A percentile compares a stretch with the other conserved stretches of the same genome.
These are phyloP conservation scores for Hymenoscyphus fructigenus DNA, from an alignment of 2,329 filamentous ascomycete species.

Conservation along the genomic window DNA sequence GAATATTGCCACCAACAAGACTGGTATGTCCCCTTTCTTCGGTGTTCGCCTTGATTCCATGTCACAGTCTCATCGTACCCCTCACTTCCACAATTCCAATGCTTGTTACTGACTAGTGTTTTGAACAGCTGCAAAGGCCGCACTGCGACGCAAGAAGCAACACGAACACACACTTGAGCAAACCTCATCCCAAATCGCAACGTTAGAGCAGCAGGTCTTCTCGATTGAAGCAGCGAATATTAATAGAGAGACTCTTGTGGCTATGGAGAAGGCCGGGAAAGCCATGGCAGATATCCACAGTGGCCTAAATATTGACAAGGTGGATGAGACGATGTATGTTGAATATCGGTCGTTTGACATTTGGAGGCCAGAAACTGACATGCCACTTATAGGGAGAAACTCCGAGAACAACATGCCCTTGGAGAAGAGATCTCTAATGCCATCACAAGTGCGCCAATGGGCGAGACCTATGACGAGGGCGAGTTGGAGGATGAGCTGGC, in stretches of 20 bases:
- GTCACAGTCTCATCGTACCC: neutral
- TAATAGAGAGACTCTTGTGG: slow-evolving; percentile 91
- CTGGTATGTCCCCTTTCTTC: slow-evolving; percentile 55
- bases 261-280: slow-evolving; percentile 86
- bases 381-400: slow-evolving; percentile 65
- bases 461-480: slow-evolving; percentile 74
- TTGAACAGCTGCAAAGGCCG: slow-evolving; percentile 77
- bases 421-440: slow-evolving; percentile 89
- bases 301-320: slow-evolving; percentile 88
- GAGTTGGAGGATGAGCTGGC: slow-evolving; percentile 87
- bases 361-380: slow-evolving; percentile 36
- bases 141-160: slow-evolving; percentile 89
- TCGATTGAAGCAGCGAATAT: slow-evolving; percentile 98
- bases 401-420: slow-evolving; percentile 88
- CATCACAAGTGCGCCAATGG: slow-evolving; percentile 70
- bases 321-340: slow-evolving; percentile 89
- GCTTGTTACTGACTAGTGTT: neutral
- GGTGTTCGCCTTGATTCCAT: neutral
- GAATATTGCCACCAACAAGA: slow-evolving; percentile 86
- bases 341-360: slow-evolving; percentile 1
- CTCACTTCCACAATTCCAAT: neutral
- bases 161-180: slow-evolving; percentile 91
- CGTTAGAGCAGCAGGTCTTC: slow-evolving; percentile 92
- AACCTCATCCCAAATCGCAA: slow-evolving; percentile 84
- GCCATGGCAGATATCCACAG: slow-evolving; percentile 95